Evolutionary conservation across 1,284 basidiomycete genomes (phyloP).

Genomic region (Sanghuangporus baumii): DNA sequence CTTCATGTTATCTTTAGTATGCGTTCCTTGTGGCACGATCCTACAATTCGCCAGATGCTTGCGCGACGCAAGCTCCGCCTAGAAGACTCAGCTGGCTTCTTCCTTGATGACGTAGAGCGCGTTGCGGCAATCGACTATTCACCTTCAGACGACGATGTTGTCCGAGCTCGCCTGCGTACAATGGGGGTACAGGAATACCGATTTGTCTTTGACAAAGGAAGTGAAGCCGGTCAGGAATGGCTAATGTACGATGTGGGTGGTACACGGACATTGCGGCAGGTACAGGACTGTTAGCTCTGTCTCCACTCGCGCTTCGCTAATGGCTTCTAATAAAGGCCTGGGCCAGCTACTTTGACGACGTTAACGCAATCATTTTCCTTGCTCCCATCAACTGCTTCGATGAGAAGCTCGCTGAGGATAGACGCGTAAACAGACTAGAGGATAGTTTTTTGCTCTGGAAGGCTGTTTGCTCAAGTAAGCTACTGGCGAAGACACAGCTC

Average conservation of each 20-base stretch:
- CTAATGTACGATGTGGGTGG: slow-evolving; percentile 77
- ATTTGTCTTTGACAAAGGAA: slow-evolving; percentile 69
- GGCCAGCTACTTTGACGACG: slow-evolving; percentile 71
- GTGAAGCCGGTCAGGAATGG: slow-evolving; percentile 72
- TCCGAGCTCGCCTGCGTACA: slow-evolving; percentile 32
- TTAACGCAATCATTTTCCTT: slow-evolving; percentile 32
- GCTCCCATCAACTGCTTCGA: slow-evolving; percentile 34
- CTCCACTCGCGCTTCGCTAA: background rate
- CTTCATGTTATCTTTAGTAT: slow-evolving; percentile 29
- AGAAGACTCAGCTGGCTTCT: slow-evolving; percentile 71
- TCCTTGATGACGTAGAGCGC: slow-evolving; percentile 64
- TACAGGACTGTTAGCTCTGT: background rate
- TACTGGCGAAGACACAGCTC: slow-evolving; percentile 65
- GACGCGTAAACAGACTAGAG: slow-evolving; percentile 39
- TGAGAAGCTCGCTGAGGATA: slow-evolving; percentile 38
- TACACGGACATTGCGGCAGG: slow-evolving; percentile 49
- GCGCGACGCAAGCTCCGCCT: slow-evolving; percentile 55
- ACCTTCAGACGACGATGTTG: slow-evolving; percentile 57
- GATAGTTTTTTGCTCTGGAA: slow-evolving; percentile 80
- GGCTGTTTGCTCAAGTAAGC: slow-evolving; percentile 66
- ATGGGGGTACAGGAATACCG: slow-evolving; percentile 70
- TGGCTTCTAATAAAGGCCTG: slow-evolving; percentile 34
- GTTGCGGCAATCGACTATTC: slow-evolving; percentile 56
- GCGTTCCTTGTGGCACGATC: slow-evolving; percentile 57
- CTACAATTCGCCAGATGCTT: slow-evolving; percentile 52